Conservation (phyloP, 192 early-diverging fungal genomes). For the Backusella mclennaniae region DNA sequence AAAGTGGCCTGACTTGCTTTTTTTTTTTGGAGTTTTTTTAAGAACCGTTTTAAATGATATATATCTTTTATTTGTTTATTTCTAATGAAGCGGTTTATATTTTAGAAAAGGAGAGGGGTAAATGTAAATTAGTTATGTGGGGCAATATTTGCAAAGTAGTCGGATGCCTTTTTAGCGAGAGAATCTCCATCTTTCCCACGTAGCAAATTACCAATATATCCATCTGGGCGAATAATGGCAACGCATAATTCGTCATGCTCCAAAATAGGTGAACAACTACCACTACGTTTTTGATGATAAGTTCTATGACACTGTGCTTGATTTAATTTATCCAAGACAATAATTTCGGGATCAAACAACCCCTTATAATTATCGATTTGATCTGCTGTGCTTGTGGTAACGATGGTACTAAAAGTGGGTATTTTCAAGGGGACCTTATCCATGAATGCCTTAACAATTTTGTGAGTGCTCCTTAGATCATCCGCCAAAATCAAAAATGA, state of each 20-base stretch:
- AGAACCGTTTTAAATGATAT: neutral
- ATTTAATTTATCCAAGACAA: conserved; percentile 32
- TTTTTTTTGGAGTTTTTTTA: too few relatives aligned
- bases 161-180: neutral
- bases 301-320: conserved; percentile 23
- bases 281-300: neutral
- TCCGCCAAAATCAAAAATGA: conserved; percentile 15
- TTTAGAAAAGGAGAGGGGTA: neutral
- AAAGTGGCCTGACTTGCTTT: too few relatives aligned
- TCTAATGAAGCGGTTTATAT: neutral
- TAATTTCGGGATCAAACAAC: neutral
- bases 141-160: neutral
- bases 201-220: conserved; percentile 22
- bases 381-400: conserved; percentile 20
- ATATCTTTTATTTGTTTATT: neutral
- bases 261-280: too few relatives aligned
- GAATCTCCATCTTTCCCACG: neutral
- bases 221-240: conserved; percentile 26
- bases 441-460: neutral
- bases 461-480: conserved; percentile 4
- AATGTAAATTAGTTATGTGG: neutral
- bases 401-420: neutral
- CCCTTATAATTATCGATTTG: neutral
- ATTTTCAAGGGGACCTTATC: neutral
- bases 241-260: neutral